These are phyloP conservation scores for Fusarium sp. DNA, from an alignment of 2,329 filamentous ascomycete species.

Conservation along the genomic window DNA sequence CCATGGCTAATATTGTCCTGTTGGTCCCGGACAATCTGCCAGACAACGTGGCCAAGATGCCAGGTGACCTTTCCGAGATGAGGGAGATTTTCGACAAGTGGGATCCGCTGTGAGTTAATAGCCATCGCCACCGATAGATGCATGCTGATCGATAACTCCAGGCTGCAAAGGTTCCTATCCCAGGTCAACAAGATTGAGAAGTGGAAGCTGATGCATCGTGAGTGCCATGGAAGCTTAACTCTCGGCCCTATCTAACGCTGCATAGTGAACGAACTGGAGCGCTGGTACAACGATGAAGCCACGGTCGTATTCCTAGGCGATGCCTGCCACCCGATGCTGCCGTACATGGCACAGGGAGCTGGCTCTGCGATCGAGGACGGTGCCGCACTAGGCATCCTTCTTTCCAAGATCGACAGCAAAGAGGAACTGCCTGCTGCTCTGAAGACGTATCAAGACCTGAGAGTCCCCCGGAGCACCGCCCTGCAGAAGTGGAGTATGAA, in stretches of 20 bases:
- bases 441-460: conserved; percentile 7
- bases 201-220: conserved; percentile 11
- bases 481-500: conserved; percentile 8
- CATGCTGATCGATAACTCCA: not conserved
- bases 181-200: conserved; percentile 5
- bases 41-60: conserved; percentile 1
- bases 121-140: not conserved
- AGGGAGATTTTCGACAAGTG: conserved; percentile 3
- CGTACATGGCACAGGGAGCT: conserved; percentile 16
- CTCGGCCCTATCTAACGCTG: not conserved
- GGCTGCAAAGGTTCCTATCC: not conserved
- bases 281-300: conserved; percentile 4
- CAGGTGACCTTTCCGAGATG: conserved; percentile 6
- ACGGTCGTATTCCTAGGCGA: conserved; percentile 5
- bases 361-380: conserved; percentile 4
- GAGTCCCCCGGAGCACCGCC: not conserved
- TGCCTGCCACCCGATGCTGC: conserved; percentile 10
- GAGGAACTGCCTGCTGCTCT: not conserved
- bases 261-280: conserved; percentile 1
- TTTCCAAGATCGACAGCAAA: not conserved
- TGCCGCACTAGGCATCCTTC: not conserved
- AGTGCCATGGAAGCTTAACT: not conserved
- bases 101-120: conserved; percentile 6
- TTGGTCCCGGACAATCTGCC: conserved; percentile 6
- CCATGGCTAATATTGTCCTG: conserved; percentile 7